Base-by-base conservation (phyloP, 1,284 basidiomycete genomes). In the Heterobasidion irregulare region DNA sequence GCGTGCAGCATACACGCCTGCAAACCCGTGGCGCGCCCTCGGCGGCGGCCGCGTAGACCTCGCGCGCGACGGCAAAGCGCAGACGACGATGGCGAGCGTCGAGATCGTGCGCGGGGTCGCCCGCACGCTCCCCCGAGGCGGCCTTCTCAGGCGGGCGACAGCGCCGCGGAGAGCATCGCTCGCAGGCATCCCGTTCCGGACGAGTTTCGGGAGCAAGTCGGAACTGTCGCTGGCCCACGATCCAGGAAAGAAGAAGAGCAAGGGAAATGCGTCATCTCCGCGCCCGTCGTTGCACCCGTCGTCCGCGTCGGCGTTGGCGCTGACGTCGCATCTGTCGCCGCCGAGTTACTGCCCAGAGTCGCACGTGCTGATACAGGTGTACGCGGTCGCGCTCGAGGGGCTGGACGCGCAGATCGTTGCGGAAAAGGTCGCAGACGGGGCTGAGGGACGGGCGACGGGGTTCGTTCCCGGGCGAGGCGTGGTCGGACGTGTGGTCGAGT, bases 51-150 rank as follows among this genome's bases (percentile, higher is more conserved):
- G 75, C 57, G 70, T 92, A 16, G 88, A 94, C 68, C 72, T 91
- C 47, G 85, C 88, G 4, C 76, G 78, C 15, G 78, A 82, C 26
- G 89, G 91, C 5, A 72, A 90, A 13, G 90, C 90, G 2, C 86
- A 91, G 65, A 84, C 83, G 10, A 90, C 87, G 13, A 94, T 95
- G 92, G 86, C 86, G 8, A 90, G 83, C 47, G 81, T 94, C 55
- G 89, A 91, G 57, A 79, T 92, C 48, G 81, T 87, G n/a, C 74
- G 76, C 41, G 84, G 86, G 7, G 74, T 83, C 2, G 79, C 78
- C 12, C 2, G 50, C 3, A 32, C 32, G 8, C 55, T 56, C 45
- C 55, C 59, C 36, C 13, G 55, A 53, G 52, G 52, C 8, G 47
- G 49, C 43, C 26, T 61, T 45, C 48, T 58, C 35, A 51, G 46